Base-by-base conservation (phyloP, 2,329 filamentous ascomycete genomes). In the Pseudopyricularia javanii region DNA sequence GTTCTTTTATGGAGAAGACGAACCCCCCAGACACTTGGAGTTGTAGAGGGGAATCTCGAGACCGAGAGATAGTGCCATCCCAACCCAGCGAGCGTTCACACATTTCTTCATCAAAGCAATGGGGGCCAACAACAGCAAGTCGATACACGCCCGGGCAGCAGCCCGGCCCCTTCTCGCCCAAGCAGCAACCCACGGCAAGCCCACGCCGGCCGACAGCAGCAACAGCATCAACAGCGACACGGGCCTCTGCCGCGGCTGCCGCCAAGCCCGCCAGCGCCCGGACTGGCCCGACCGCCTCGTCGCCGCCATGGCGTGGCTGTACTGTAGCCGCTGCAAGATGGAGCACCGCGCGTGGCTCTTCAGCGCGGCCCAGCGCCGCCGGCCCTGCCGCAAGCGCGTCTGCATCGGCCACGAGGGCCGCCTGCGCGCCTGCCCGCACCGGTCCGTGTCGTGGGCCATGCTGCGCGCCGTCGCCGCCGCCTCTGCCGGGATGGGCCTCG, bases 51-150 rank as follows among this genome's bases (percentile, higher is more conserved):
- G 28, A 30, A 30, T 30, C 28, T 30, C n/a, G n/a, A n/a, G n/a
- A n/a, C n/a, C n/a, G n/a, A n/a, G n/a, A n/a, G n/a, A n/a, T n/a
- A n/a, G n/a, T n/a, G n/a, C n/a, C n/a, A n/a, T n/a, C n/a, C n/a
- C n/a, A n/a, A n/a, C n/a, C n/a, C n/a, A n/a, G n/a, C n/a, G n/a
- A n/a, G n/a, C n/a, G n/a, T n/a, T n/a, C n/a, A n/a, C n/a, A n/a
- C n/a, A n/a, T n/a, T n/a, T n/a, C n/a, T n/a, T n/a, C n/a, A n/a
- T n/a, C n/a, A n/a, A n/a, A n/a, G n/a, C 49, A 22, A 24, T n/a
- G 49, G 49, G 33, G 33, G 48, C 22, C 49, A 50, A 37, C 22
- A 6, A 8, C 49, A 50, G 49, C 49, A 50, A 50, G 22, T 37
- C 22, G 22, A 40, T 22, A 26, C 8, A 11, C 48, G 2, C 17